Evolutionary conservation across 2,329 filamentous ascomycete genomes (phyloP), one percentile per base, ranked within the genome.

Genomic region (Cordyceps militaris): DNA sequence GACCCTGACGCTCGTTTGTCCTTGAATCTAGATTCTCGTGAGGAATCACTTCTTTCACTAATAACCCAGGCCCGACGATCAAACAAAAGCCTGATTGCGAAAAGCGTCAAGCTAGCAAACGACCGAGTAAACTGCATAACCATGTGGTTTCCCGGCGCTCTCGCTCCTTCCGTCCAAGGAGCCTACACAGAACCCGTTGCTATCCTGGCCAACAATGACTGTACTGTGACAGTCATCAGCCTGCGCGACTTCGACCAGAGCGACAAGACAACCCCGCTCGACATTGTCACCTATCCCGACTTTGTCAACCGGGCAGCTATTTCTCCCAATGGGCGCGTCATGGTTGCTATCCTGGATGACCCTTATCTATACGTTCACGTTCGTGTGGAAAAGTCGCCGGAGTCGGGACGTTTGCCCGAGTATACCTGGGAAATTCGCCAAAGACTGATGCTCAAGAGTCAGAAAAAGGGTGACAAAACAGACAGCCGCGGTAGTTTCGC

Each of bases 281-380:
- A 89, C 56, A 80, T 85, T 44, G 75, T 97, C 55, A 79, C 82
- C 4, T 87, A 96, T 62, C 87, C 89, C 5, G 88, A 93, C 67
- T 88, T 86, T 62, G 93, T 97, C 75, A 99, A 99, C 66, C 91
- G 95, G 67, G 90, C 92, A 34, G 84, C 92, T n/a, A 86, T 99
- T 54, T 97, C 93, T 7, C 94, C 93, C 0, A 88, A 97, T 68
- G 93, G 92, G 1, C 82, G 80, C 21, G 74, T 93, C 11, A 78
- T 97, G 21, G 81, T 92, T 6, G 89, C 91, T 2, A 89, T 97
- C 44, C 89, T 93, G 42, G 94, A 99, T 68, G 88, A 92, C 65
- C 87, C 91, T 1, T 89, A 85, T 62, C 83, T 93, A 21, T 97
- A 94, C 71, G 85, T 97, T 62, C 94, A 96, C 70, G 76, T 82